These are phyloP conservation scores for Erythrobasidium hasegawianum DNA, from an alignment of 1,284 basidiomycete genomes.

Conservation along the genomic window DNA sequence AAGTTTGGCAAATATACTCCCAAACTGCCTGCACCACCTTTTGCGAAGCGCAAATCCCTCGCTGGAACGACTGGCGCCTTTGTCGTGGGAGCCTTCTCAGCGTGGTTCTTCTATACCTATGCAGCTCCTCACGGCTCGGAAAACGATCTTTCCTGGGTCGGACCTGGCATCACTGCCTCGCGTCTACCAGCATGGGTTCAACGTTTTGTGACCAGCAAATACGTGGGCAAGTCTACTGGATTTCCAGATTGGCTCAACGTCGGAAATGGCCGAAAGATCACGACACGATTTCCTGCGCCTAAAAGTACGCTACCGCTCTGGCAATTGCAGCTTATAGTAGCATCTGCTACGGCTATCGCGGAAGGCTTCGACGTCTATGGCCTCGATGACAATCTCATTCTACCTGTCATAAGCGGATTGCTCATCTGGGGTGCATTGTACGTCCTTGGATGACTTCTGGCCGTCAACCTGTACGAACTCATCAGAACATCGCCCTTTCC, in stretches of 20 bases:
- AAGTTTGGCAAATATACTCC: constrained; percentile 73
- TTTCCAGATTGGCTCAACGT: constrained; percentile 24
- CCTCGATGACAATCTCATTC: constrained; percentile 86
- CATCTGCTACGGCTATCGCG: constrained; percentile 49
- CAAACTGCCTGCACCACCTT: constrained; percentile 62
- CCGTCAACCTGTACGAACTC: neutral
- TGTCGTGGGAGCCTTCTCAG: constrained; percentile 68
- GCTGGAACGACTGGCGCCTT: constrained; percentile 86
- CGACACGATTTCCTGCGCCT: constrained; percentile 44
- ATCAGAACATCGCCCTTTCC: neutral
- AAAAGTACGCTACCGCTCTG: constrained; percentile 43
- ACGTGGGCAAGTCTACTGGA: constrained; percentile 3
- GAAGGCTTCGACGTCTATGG: constrained; percentile 67
- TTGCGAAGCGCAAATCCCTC: constrained; percentile 77
- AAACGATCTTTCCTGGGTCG: constrained; percentile 57
- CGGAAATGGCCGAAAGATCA: constrained; percentile 16
- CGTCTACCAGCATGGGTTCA: constrained; percentile 36
- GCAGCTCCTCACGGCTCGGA: constrained; percentile 53
- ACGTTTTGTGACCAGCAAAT: constrained; percentile 11
- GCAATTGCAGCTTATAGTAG: constrained; percentile 41
- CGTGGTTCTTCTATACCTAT: constrained; percentile 62
- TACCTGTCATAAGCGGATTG: constrained; percentile 84
- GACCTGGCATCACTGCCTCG: constrained; percentile 45
- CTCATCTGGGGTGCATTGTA: constrained; percentile 59
- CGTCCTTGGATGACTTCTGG: neutral